Conservation (phyloP, 192 early-diverging fungal genomes). For the Gamsiella multidivaricata region DNA sequence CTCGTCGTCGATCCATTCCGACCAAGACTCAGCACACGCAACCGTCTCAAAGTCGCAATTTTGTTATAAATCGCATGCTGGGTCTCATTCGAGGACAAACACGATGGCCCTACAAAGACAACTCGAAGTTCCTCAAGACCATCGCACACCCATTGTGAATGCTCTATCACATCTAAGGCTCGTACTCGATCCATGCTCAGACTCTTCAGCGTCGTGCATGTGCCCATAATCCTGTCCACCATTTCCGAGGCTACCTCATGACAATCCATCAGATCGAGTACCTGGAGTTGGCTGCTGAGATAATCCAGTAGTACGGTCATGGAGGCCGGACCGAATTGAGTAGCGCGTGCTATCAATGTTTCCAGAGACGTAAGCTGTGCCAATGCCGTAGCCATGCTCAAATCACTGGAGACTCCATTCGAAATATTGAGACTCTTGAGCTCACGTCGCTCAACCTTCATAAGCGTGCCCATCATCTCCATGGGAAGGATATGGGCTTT, state of each 20-base stretch:
- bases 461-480: not conserved
- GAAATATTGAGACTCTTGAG: constrained; percentile 30
- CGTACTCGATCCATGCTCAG: constrained; percentile 26
- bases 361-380: not conserved
- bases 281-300: constrained; percentile 3
- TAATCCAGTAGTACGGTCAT: not conserved
- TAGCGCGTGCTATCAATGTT: constrained; percentile 13
- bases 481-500: not conserved
- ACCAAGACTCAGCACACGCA: constrained; percentile 29
- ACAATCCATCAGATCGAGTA: constrained; percentile 25
- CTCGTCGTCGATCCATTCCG: not conserved
- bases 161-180: constrained; percentile 8
- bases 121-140: constrained; percentile 32
- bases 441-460: not conserved
- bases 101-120: constrained; percentile 16
- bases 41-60: constrained; percentile 10
- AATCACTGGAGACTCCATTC: not conserved
- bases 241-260: not conserved
- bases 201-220: constrained; percentile 13
- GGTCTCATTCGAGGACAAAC: constrained; percentile 3
- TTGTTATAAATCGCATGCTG: constrained; percentile 12
- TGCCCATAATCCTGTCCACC: constrained; percentile 7
- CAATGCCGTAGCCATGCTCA: not conserved
- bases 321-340: constrained; percentile 1
- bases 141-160: constrained; percentile 3